Conservation (phyloP, 2,329 filamentous ascomycete genomes). For the Colletotrichum acutatum region DNA sequence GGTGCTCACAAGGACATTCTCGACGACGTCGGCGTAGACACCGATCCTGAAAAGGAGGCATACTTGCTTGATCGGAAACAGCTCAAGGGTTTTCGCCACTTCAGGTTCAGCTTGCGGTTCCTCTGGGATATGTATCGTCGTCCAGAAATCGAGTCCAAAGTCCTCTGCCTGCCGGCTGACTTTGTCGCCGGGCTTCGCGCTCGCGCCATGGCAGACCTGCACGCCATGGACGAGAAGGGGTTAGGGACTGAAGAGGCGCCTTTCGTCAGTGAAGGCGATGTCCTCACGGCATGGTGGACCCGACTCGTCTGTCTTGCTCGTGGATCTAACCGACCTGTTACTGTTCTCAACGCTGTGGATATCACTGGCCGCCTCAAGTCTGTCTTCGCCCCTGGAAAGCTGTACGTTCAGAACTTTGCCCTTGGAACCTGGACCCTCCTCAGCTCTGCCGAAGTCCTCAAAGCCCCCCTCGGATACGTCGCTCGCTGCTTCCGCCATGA, state of each 20-base stretch:
- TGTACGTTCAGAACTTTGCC: slow-evolving; percentile 43
- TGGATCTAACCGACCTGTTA: slow-evolving; percentile 37
- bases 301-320: slow-evolving; percentile 35
- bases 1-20: slow-evolving; percentile 51
- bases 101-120: slow-evolving; percentile 48
- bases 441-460: slow-evolving; percentile 38
- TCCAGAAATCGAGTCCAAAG: slow-evolving; percentile 46
- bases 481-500: slow-evolving; percentile 46
- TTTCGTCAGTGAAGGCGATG: slow-evolving; percentile 59
- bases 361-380: slow-evolving; percentile 40
- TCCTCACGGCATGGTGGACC: slow-evolving; percentile 55
- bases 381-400: slow-evolving; percentile 30
- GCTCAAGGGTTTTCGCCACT: slow-evolving; percentile 41
- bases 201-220: slow-evolving; percentile 45
- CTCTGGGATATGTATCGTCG: slow-evolving; percentile 46
- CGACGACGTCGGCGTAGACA: slow-evolving; percentile 36
- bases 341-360: slow-evolving; percentile 41
- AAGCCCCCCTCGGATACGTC: slow-evolving; percentile 41
- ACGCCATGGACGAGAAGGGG: slow-evolving; percentile 25
- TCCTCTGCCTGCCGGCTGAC: slow-evolving; percentile 51
- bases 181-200: slow-evolving; percentile 44
- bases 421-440: slow-evolving; percentile 38
- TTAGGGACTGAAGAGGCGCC: slow-evolving; percentile 37
- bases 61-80: slow-evolving; percentile 40
- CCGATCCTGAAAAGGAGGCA: slow-evolving; percentile 41